Conservation (phyloP, 768 basidiomycete genomes). For the Coprinopsis strossmayeri region DNA sequence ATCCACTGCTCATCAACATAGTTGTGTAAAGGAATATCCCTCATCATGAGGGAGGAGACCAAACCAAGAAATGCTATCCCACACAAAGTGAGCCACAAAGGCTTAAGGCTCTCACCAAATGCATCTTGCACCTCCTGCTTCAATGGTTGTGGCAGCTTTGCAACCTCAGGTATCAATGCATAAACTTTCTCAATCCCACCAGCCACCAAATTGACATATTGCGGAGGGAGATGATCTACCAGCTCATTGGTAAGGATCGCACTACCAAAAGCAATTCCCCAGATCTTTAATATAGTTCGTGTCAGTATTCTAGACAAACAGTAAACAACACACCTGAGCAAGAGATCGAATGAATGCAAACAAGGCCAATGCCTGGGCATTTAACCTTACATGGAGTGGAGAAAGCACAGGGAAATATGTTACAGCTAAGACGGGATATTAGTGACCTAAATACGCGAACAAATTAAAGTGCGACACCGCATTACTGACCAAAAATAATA, state of each 20-base stretch:
- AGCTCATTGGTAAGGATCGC: constrained; percentile 50
- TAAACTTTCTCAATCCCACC: constrained; percentile 33
- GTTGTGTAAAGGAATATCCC: constrained; percentile 24
- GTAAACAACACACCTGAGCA: constrained; percentile 19
- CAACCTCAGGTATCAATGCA: constrained; percentile 36
- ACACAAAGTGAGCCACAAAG: constrained; percentile 38
- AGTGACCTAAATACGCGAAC: not conserved
- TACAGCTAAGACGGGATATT: not conserved
- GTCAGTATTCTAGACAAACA: not conserved
- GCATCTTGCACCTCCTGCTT: constrained; percentile 29
- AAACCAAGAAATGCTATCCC: constrained; percentile 33
- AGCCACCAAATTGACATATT: constrained; percentile 27
- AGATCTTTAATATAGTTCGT: constrained; percentile 25
- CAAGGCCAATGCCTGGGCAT: constrained; percentile 38
- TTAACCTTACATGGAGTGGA: constrained; percentile 30
- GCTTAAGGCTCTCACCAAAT: constrained; percentile 31
- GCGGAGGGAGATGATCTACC: constrained; percentile 30
- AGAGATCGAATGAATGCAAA: constrained; percentile 33
- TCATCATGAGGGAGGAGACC: constrained; percentile 26
- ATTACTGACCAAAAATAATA: constrained; percentile 16
- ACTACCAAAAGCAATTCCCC: constrained; percentile 46
- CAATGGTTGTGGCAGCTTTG: constrained; percentile 25
- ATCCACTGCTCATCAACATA: constrained; percentile 23
- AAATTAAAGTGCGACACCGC: not conserved
- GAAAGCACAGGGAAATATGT: constrained; percentile 40